Evolutionary conservation across 1,139 yeast genomes (phyloP).

Genomic region (Taphrina betulina): DNA sequence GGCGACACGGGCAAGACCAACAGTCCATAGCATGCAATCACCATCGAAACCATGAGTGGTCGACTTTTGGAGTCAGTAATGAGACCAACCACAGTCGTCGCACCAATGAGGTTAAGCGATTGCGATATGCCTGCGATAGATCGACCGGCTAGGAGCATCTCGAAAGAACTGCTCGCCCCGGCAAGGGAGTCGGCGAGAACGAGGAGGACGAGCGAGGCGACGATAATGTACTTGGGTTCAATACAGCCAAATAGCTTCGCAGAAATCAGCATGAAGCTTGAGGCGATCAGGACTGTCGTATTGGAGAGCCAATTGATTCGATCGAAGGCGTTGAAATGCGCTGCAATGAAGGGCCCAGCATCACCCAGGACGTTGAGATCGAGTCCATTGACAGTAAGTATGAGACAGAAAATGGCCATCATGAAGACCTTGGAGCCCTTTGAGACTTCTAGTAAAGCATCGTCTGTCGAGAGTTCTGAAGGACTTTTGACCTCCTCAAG

Average conservation of each 20-base stretch:
- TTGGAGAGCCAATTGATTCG: slow-evolving; percentile 16
- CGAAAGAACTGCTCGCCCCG: slow-evolving; percentile 2
- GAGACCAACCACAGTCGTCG: slow-evolving; percentile 5
- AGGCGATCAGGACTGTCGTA: not conserved
- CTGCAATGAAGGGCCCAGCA: slow-evolving; percentile 11
- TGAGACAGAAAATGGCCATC: too few relatives aligned
- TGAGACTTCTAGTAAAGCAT: too few relatives aligned
- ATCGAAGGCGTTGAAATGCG: not conserved
- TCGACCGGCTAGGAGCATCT: slow-evolving; percentile 9
- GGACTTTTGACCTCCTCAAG: too few relatives aligned
- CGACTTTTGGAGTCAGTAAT: slow-evolving; percentile 14
- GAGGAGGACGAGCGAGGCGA: not conserved
- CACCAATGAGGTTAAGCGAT: too few relatives aligned
- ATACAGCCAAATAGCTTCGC: not conserved
- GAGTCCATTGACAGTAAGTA: slow-evolving; percentile 16
- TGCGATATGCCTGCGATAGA: slow-evolving; percentile 8
- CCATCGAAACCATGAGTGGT: slow-evolving; percentile 6
- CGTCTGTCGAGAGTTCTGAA: too few relatives aligned
- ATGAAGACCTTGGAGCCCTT: too few relatives aligned
- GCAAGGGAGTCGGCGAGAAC: slow-evolving; percentile 7
- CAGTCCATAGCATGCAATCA: slow-evolving; percentile 20
- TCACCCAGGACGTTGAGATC: slow-evolving; percentile 18
- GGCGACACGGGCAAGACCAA: not conserved
- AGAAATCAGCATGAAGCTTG: not conserved
- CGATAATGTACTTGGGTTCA: slow-evolving; percentile 12